Conservation (phyloP, 2,329 filamentous ascomycete genomes). For the Dryadomyces quercivorus region DNA sequence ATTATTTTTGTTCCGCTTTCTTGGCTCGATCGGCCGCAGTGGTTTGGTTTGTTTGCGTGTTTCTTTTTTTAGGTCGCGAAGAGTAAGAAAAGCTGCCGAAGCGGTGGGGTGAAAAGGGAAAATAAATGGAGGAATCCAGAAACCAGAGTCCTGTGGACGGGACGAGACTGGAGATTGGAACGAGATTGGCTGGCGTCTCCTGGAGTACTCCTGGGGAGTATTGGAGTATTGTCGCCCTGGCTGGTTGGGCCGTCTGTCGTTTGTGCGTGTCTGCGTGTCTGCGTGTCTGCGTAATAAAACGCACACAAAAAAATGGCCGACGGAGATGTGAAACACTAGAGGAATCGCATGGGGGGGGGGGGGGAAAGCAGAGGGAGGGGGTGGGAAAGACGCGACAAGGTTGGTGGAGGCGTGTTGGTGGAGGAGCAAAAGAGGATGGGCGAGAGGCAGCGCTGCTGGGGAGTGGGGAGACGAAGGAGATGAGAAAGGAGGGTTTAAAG, state of each 20-base stretch:
- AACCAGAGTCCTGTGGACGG: not conserved
- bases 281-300: not conserved
- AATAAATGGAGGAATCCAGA: not conserved
- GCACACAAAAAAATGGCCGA: not conserved
- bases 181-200: no score
- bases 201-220: no score
- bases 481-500: not conserved
- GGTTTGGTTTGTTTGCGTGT: not conserved
- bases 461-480: not conserved
- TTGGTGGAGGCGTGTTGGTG: not conserved
- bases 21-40: not conserved
- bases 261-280: not conserved
- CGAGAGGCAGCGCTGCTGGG: not conserved
- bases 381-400: not conserved
- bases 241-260: no score
- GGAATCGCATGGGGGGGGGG: not conserved
- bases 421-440: not conserved
- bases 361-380: no score
- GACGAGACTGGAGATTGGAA: not conserved
- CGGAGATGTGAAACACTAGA: slow-evolving; percentile 3
- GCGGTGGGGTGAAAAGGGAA: slow-evolving; percentile 1
- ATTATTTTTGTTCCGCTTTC: not conserved
- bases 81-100: slow-evolving; percentile 1
- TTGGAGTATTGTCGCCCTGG: no score
- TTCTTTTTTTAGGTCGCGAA: not conserved